Evolutionary conservation across 2,329 filamentous ascomycete genomes (phyloP), one percentile per base, ranked within the genome.

Genomic region (Aspergillus phoenicis): DNA sequence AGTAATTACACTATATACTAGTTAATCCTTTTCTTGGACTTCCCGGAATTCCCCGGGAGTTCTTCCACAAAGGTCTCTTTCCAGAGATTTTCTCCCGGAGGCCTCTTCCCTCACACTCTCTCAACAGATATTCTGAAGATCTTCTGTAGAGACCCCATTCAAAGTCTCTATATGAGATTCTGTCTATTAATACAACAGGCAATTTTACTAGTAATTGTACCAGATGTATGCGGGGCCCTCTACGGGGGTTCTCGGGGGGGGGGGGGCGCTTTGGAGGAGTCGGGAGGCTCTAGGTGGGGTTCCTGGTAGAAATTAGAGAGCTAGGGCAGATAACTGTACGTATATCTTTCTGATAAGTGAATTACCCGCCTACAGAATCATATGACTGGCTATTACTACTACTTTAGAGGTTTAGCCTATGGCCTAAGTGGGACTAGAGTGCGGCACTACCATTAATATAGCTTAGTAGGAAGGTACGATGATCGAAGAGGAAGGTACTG

Each of bases 381-480:
- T 24, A 38, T 38, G 17, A 24, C 30, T 52, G 28, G 49, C 49
- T n/a, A 22, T 15, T 22, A 13, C 7, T 8, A 36, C 22, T 24
- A n/a, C 49, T 28, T 52, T 52, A 8, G 2, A 52, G 26, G 26
- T 24, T 24, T 36, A 38, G 30, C 26, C 7, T 52, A 30, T 30
- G 28, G 28, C 8, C 28, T 30, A 30, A 30, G 28, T 30, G 28
- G 10, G 49, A 22, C 49, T 0, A 38, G 15, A 38, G 10, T 52
- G 49, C 41, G 53, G 53, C 54, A 57, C 41, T 52, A 26, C 48
- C 24, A 36, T 28, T 30, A 36, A n/a, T 52, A 52, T 15, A 52
- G 17, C 8, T 52, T 33, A 36, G 28, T 36, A 20, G 10, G 15
- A 36, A 33, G 48, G 17, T 36, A 36, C 28, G 8, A 52, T 52